Percentiles rank a stretch among this genome's conserved stretches.
Conservation (phyloP, 2,329 filamentous ascomycete species). For the Nemania abortiva region DNA sequence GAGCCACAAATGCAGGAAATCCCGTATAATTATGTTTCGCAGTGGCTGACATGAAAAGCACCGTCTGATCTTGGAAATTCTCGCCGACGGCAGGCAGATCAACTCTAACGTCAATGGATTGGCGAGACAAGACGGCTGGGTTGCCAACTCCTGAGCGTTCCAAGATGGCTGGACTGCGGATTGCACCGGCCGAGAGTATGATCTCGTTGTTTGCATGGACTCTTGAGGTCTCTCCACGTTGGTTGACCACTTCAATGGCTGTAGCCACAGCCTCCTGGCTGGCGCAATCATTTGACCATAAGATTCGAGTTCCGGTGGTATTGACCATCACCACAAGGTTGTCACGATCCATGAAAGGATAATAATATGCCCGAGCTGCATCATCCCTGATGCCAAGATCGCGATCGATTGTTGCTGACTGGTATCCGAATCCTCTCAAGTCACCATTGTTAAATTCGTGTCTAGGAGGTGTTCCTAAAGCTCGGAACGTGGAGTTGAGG, state of each 20-base stretch:
- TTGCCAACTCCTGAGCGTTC: conserved; percentile 29
- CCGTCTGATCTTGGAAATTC: conserved; percentile 29
- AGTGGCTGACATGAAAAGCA: conserved; percentile 24
- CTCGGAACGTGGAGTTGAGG: conserved; percentile 24
- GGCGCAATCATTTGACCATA: conserved; percentile 23
- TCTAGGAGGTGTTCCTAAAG: conserved; percentile 30
- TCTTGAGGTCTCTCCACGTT: conserved; percentile 25
- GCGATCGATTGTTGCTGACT: conserved; percentile 30
- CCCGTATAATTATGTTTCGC: conserved; percentile 29
- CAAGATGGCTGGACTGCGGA: conserved; percentile 28
- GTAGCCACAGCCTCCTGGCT: conserved; percentile 26
- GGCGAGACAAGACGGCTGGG: conserved; percentile 27
- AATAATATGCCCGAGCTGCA: conserved; percentile 31
- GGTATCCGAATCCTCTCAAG: conserved; percentile 30
- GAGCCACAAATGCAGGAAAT: conserved; percentile 29
- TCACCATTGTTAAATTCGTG: conserved; percentile 27
- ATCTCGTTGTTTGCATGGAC: conserved; percentile 27
- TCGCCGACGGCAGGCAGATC: conserved; percentile 30
- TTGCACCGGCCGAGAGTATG: conserved; percentile 32
- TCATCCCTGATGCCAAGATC: conserved; percentile 26
- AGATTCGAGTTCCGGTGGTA: conserved; percentile 28
- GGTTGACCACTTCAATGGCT: conserved; percentile 29
- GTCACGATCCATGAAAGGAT: conserved; percentile 27
- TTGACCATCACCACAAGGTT: conserved; percentile 33
- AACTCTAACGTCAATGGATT: conserved; percentile 29